Evolutionary conservation across 331 rosid genomes (phyloP).

Genomic region (Prunus yedoensis): DNA sequence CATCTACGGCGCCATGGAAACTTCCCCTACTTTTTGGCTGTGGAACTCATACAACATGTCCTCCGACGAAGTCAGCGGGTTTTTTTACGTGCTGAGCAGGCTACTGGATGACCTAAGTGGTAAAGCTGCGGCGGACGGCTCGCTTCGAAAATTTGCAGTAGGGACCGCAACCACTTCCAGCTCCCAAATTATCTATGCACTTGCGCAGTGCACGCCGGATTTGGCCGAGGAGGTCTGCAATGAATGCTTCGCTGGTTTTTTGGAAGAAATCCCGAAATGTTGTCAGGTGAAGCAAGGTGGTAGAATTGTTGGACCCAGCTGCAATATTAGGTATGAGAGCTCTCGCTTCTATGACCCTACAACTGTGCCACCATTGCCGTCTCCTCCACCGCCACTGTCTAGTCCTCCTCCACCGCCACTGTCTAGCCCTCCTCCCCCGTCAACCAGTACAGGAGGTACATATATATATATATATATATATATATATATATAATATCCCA

Average conservation of each 20-base stretch:
- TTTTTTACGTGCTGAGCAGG: neutral
- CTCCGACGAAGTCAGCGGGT: neutral
- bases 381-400: neutral
- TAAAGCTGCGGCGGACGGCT: neutral
- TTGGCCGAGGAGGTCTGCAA: neutral
- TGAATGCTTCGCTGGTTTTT: neutral
- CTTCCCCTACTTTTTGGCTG: neutral
- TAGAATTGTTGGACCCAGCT: neutral
- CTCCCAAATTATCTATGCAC: neutral
- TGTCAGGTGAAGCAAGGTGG: neutral
- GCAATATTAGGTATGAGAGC: neutral
- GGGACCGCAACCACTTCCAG: neutral
- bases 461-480: too few species aligned
- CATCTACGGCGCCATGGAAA: neutral
- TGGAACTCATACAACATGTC: neutral
- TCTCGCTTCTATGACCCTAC: neutral
- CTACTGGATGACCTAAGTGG: neutral
- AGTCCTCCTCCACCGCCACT: neutral
- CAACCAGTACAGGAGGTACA: neutral
- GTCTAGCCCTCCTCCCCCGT: neutral
- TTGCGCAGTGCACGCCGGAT: conserved; percentile 6
- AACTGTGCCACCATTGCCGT: neutral
- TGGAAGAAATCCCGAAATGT: too few species aligned
- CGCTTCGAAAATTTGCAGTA: neutral
- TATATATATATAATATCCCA: too few species aligned